Percentiles rank a stretch among this genome's conserved stretches.
Evolutionary conservation across 805 yeast species (phyloP).

Genomic region (Candida odintsovae): DNA sequence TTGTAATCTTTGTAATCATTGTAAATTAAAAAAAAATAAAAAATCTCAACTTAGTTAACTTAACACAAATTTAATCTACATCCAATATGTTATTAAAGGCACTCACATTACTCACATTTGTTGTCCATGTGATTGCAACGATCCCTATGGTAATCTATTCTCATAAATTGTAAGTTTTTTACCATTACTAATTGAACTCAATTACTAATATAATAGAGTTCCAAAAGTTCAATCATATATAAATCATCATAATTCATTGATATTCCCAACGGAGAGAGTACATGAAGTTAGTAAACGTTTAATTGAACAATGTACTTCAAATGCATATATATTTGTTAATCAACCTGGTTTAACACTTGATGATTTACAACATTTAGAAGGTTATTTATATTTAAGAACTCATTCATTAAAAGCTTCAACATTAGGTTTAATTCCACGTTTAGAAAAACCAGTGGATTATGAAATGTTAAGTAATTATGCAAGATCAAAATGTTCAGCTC

Average conservation of each 20-base stretch:
- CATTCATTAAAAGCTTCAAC: constrained; percentile 55
- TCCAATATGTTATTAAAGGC: too few species aligned
- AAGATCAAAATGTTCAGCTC: constrained; percentile 47
- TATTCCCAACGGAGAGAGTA: constrained; percentile 25
- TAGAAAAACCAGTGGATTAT: constrained; percentile 33
- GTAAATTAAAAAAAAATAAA: too few species aligned
- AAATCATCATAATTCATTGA: constrained; percentile 15
- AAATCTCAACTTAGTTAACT: too few species aligned
- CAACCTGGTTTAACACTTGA: constrained; percentile 46
- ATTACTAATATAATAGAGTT: constrained; percentile 12
- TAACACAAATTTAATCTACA: too few species aligned
- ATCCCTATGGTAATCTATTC: constrained; percentile 19
- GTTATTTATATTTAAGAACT: constrained; percentile 44
- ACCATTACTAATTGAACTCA: background rate
- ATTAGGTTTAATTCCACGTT: constrained; percentile 51
- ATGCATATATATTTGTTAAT: constrained; percentile 50
- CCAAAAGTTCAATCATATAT: constrained; percentile 24
- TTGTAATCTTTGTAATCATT: too few species aligned
- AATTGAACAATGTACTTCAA: constrained; percentile 40
- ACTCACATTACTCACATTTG: too few species aligned
- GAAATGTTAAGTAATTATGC: constrained; percentile 37
- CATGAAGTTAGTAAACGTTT: constrained; percentile 26
- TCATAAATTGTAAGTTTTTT: constrained; percentile 15
- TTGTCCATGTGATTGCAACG: too few species aligned
- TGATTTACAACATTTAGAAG: constrained; percentile 38